Conservation (phyloP, 441 rosid species). For the Gossypium lobatum region DNA sequence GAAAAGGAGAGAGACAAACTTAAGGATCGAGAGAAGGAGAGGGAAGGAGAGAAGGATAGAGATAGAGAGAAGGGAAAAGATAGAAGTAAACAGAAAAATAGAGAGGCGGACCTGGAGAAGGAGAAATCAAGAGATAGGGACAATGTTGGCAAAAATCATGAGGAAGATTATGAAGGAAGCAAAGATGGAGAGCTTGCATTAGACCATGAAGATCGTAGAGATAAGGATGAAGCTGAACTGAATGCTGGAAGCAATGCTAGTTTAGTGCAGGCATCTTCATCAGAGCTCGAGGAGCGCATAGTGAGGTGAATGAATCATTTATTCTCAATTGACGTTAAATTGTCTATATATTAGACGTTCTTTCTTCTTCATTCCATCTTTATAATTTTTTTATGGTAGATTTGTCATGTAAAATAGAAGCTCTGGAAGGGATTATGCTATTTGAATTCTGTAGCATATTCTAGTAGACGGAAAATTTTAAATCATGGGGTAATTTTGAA, state of each 20-base stretch:
- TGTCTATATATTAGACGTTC: neutral
- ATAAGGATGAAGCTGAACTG: conserved; percentile 28
- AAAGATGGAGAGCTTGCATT: conserved; percentile 21
- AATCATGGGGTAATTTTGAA: neutral
- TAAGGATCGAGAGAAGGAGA: conserved; percentile 48
- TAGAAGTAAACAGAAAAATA: conserved; percentile 28
- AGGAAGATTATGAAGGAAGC: conserved; percentile 30
- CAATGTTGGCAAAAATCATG: conserved; percentile 23
- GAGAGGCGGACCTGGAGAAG: conserved; percentile 38
- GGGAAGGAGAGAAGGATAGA: conserved; percentile 44
- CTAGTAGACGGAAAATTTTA: neutral
- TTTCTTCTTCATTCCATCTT: neutral
- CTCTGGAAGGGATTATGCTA: neutral
- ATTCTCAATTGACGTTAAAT: neutral
- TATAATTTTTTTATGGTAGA: neutral
- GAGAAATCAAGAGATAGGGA: conserved; percentile 50
- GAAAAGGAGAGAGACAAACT: conserved; percentile 38
- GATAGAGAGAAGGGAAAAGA: conserved; percentile 46
- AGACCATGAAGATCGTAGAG: conserved; percentile 39
- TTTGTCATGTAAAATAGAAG: neutral
- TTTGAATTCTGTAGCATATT: neutral
- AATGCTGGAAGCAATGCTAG: conserved; percentile 29
- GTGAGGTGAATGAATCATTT: conserved; percentile 46
- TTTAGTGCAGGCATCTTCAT: conserved; percentile 29
- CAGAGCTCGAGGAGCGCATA: conserved; percentile 56